Percentiles rank a stretch among this genome's conserved stretches.
These are phyloP conservation scores for Trichoderma aggressivum DNA, from an alignment of 2,329 filamentous ascomycete genomes.

Conservation along the genomic window DNA sequence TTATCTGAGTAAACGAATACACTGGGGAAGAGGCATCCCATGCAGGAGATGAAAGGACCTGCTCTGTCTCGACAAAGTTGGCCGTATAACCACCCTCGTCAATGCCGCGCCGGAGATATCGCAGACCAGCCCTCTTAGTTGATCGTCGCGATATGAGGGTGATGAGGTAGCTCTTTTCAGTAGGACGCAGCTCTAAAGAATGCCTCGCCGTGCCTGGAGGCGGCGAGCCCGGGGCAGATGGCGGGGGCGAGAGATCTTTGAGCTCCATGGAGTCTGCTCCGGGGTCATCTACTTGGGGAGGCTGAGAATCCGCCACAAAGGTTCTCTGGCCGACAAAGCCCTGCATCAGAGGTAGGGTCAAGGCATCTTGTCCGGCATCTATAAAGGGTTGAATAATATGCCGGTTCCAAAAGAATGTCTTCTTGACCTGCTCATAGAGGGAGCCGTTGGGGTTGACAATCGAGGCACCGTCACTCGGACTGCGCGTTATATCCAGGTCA, in stretches of 20 bases:
- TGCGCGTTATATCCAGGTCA: conserved; percentile 84
- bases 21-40: conserved; percentile 62
- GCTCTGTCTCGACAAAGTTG: conserved; percentile 92
- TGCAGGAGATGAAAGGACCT: conserved; percentile 71
- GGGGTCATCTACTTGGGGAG: conserved; percentile 50
- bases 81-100: conserved; percentile 87
- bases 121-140: conserved; percentile 77
- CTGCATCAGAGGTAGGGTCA: conserved; percentile 82
- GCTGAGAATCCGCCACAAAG: conserved; percentile 68
- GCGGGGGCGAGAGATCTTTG: conserved; percentile 35
- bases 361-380: conserved; percentile 64
- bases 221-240: conserved; percentile 27
- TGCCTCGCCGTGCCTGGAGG: conserved; percentile 26
- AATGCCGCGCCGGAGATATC: conserved; percentile 85
- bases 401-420: conserved; percentile 87
- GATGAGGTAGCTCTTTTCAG: conserved; percentile 65
- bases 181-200: conserved; percentile 42
- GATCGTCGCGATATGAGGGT: conserved; percentile 90
- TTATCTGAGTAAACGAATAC: conserved; percentile 81
- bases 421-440: conserved; percentile 69
- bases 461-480: conserved; percentile 39
- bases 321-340: conserved; percentile 86
- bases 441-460: conserved; percentile 40
- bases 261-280: conserved; percentile 47
- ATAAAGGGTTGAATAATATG: conserved; percentile 72